These are phyloP conservation scores for Kuraishia molischiana DNA, from an alignment of 805 yeast genomes.

Conservation along the genomic window DNA sequence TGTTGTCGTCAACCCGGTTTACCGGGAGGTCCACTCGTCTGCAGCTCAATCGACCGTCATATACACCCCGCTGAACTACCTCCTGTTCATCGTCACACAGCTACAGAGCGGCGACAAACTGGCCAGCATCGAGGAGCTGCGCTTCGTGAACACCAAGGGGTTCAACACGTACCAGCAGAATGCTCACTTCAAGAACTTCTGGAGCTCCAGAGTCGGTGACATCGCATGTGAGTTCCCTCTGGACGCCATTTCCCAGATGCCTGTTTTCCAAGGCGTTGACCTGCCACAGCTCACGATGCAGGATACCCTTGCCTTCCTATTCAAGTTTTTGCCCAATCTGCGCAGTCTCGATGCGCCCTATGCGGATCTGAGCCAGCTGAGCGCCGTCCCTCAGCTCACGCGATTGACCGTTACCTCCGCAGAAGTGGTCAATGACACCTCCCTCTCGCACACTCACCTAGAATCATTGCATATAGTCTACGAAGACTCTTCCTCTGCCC, in stretches of 20 bases:
- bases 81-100: not conserved
- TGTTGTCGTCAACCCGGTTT: not conserved
- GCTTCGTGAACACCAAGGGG: not conserved
- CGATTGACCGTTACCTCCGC: not conserved
- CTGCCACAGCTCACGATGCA: not conserved
- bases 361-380: not conserved
- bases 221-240: not conserved
- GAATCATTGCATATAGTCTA: not conserved
- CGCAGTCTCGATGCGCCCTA: not conserved
- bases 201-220: not conserved
- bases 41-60: not conserved
- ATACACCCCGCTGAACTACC: not conserved
- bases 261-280: not conserved
- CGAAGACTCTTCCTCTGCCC: not conserved
- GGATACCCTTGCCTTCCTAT: not conserved
- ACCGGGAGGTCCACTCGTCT: not conserved
- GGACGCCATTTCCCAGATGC: not conserved
- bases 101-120: not conserved
- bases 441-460: not conserved
- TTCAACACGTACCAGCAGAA: not conserved
- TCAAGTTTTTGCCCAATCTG: not conserved
- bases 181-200: not conserved
- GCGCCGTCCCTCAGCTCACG: not conserved
- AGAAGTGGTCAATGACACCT: not conserved
- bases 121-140: not conserved